phyloP scores from a whole-genome alignment of 2,329 filamentous ascomycete species.

The Aspergillus fructus region DNA sequence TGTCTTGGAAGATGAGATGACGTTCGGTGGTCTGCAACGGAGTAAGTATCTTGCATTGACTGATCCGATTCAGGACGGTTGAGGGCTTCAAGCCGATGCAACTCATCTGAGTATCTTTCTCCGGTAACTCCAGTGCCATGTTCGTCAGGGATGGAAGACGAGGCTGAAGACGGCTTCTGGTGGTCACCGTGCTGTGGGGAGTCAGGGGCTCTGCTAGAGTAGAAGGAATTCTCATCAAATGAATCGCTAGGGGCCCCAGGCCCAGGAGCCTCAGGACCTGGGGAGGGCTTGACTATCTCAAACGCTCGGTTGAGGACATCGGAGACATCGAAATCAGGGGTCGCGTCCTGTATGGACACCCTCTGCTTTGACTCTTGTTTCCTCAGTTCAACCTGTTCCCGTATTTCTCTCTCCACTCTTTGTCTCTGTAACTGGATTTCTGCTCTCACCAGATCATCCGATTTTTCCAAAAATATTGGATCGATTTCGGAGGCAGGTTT shows the following conservation, averaged over 20 bases:
- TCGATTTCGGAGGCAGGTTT: conserved; percentile 68
- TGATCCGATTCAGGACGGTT: conserved; percentile 37
- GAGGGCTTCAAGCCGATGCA: conserved; percentile 39
- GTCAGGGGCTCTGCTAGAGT: conserved; percentile 85
- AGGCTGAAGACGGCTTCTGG: conserved; percentile 29
- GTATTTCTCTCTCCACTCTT: conserved; percentile 73
- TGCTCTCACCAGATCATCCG: conserved; percentile 77
- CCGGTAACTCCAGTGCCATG: conserved; percentile 33
- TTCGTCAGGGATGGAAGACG: conserved; percentile 32
- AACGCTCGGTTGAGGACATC: conserved; percentile 71
- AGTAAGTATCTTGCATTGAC: conserved; percentile 41
- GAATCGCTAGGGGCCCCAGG: conserved; percentile 72
- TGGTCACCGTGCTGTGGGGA: conserved; percentile 57
- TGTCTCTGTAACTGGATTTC: conserved; percentile 78
- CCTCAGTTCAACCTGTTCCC: conserved; percentile 72
- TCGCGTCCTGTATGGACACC: conserved; percentile 52
- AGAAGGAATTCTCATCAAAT: conserved; percentile 91
- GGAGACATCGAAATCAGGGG: conserved; percentile 67
- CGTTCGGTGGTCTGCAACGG: conserved; percentile 37
- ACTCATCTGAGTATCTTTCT: conserved; percentile 36
- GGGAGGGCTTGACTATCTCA: conserved; percentile 68
- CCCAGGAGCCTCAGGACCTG: conserved; percentile 53
- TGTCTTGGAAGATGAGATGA: conserved; percentile 29
- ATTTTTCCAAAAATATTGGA: conserved; percentile 81
- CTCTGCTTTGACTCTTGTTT: conserved; percentile 50